These are phyloP conservation scores for Fusarium penzigii DNA, from an alignment of 2,329 filamentous ascomycete genomes.

Conservation along the genomic window DNA sequence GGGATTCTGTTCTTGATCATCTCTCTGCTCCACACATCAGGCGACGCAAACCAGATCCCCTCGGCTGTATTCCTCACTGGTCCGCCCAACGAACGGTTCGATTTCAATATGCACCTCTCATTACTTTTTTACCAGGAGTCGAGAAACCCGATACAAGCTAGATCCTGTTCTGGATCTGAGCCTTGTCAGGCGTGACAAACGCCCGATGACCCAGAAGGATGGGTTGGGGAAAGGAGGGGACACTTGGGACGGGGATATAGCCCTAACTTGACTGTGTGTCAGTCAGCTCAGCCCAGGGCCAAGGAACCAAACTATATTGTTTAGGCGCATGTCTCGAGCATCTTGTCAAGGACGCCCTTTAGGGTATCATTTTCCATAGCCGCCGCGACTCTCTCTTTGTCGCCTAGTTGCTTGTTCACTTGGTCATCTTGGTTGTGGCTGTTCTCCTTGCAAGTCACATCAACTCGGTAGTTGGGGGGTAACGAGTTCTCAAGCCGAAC, in stretches of 20 bases:
- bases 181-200: not conserved
- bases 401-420: slow-evolving; percentile 93
- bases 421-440: slow-evolving; percentile 95
- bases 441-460: slow-evolving; percentile 92
- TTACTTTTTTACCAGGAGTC: slow-evolving; percentile 3
- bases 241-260: not conserved
- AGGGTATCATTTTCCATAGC: slow-evolving; percentile 92
- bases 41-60: slow-evolving; percentile 4
- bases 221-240: not conserved
- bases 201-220: not conserved
- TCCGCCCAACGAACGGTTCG: slow-evolving; percentile 12
- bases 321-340: slow-evolving; percentile 81
- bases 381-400: slow-evolving; percentile 95
- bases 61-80: slow-evolving; percentile 1
- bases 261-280: not conserved
- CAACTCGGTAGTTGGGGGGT: slow-evolving; percentile 87
- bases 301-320: not conserved
- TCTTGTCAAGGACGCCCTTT: slow-evolving; percentile 85
- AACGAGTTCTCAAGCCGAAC: slow-evolving; percentile 89
- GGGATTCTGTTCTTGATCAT: slow-evolving; percentile 13
- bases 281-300: not conserved
- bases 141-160: slow-evolving; percentile 13
- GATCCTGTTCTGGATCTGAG: not conserved
- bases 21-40: slow-evolving; percentile 19
- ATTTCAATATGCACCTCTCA: slow-evolving; percentile 7